Base-by-base conservation (phyloP, 129 eudicot genomes). In the Arctium minus region DNA sequence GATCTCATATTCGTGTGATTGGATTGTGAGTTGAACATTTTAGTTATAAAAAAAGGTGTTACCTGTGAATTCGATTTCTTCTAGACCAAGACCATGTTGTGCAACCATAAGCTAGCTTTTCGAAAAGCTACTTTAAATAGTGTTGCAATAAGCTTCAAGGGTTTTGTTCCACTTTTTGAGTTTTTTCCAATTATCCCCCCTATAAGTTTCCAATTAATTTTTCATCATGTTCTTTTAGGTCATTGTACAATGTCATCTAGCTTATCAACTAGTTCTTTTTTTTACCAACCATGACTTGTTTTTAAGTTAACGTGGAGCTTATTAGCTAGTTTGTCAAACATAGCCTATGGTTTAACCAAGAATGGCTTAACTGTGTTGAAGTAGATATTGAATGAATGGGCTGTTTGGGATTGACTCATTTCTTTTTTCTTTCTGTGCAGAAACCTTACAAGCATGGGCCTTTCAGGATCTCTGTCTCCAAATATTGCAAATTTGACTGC, bases 361-460 rank as follows among this genome's bases (percentile, higher is more conserved):
- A 46, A 46, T 46, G 56, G 56, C 15, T 33, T 46, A 46, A 46
- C 10, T 46, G 13, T 46, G 56, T 46, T 46, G 56, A 46, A 4
- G 67, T 56, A n/a, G 68, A 60, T 60, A 60, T 60, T 60, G 68
- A 60, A 60, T 17, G 5, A 60, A 60, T 60, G 6, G 68, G 68
- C 27, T n/a, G 17, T 56, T 32, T 70, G 76, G 37, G 30, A 81
- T 75, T 69, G 18, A 48, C 46, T 78, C 69, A 4, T 69, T 70
- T 11, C 65, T 10, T 37, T 27, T 75, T 15, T 75, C 75, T 76
- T 64, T 84, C 17, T 81, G 80, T 15, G 37, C 86, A 92, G 97
- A 81, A 92, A 92, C 80, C 90, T 93, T 81, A 89, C 97, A 74
- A 82, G 89, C 80, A 86, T 91, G 92, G 89, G 81, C 29, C 92